Conservation (phyloP, 2,329 filamentous ascomycete genomes). For the Stenocarpella maydis region DNA sequence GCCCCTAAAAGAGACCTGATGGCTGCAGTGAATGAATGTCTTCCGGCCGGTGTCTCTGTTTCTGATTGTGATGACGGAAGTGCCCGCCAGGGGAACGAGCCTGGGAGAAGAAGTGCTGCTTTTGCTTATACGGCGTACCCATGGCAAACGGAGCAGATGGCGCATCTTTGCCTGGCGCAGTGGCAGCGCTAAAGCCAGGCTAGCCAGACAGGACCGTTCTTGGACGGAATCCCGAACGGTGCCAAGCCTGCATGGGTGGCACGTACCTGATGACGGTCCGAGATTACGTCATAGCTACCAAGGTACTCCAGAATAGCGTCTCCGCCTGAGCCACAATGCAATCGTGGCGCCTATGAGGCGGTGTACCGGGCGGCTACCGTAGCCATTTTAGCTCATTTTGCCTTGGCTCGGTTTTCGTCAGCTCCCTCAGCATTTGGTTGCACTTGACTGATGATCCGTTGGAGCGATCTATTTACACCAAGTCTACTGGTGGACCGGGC, state of each 20-base stretch:
- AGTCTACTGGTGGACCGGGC: background rate
- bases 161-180: no score
- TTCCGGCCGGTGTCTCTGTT: background rate
- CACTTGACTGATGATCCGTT: background rate
- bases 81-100: slow-evolving; percentile 23
- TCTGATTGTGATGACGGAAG: slow-evolving; percentile 14
- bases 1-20: background rate
- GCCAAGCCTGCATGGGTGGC: background rate
- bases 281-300: background rate
- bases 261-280: slow-evolving; percentile 4
- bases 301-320: background rate
- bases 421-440: background rate
- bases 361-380: slow-evolving; percentile 5
- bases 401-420: background rate
- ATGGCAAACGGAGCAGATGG: slow-evolving; percentile 7
- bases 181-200: no score
- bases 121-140: background rate
- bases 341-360: slow-evolving; percentile 15
- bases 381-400: no score
- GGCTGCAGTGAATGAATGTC: background rate
- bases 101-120: background rate
- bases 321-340: slow-evolving; percentile 21
- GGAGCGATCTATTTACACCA: background rate
- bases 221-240: slow-evolving; percentile 2
- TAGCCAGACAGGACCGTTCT: background rate